phyloP scores from a whole-genome alignment of 495 filamentous ascomycete species.

The Parmelia sp. region DNA sequence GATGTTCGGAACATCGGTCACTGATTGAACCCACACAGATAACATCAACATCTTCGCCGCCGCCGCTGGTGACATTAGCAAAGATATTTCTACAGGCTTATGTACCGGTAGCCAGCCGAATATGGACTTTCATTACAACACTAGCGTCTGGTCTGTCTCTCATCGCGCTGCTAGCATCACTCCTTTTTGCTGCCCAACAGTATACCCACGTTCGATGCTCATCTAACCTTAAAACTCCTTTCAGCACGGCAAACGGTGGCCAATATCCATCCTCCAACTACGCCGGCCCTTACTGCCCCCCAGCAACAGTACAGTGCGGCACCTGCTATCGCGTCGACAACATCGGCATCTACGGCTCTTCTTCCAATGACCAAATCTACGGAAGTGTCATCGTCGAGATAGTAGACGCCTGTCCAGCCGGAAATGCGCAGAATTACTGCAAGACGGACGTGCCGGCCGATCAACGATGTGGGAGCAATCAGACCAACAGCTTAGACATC shows the following conservation, averaged over 20 bases:
- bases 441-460: conserved; percentile 15
- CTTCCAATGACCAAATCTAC: neutral
- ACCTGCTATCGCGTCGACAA: conserved; percentile 22
- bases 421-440: conserved; percentile 21
- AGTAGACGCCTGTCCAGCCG: conserved; percentile 21
- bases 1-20: neutral
- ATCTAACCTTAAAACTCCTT: neutral
- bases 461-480: neutral
- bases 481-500: conserved; percentile 20
- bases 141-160: conserved; percentile 15
- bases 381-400: conserved; percentile 23
- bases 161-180: neutral
- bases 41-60: conserved; percentile 15
- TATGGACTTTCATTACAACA: conserved; percentile 13
- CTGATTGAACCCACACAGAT: neutral
- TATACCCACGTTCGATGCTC: no score
- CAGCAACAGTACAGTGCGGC: conserved; percentile 8
- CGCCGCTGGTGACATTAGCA: conserved; percentile 22
- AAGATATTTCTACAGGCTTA: conserved; percentile 15
- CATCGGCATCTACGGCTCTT: conserved; percentile 11
- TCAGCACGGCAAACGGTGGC: conserved; percentile 7
- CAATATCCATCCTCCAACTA: conserved; percentile 13
- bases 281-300: conserved; percentile 15
- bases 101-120: conserved; percentile 18
- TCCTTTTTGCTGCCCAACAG: neutral